Percentiles rank a stretch among this genome's conserved stretches.
Conservation (phyloP, 768 basidiomycete species). For the Phanerodontia chrysosporium region DNA sequence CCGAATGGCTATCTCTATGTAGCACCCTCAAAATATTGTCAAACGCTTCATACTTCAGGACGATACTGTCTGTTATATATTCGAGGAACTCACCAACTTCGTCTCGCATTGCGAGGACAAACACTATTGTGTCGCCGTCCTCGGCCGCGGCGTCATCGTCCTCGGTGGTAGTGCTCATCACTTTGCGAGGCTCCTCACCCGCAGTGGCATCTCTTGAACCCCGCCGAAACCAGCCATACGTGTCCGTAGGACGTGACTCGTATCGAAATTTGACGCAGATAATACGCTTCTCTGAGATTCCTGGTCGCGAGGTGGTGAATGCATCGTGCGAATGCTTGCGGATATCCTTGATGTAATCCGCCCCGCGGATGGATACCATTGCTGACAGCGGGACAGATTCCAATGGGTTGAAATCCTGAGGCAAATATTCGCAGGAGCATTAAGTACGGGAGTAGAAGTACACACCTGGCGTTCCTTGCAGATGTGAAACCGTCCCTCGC, state of each 20-base stretch:
- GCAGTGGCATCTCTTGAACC: slow-evolving; percentile 17
- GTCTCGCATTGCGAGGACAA: slow-evolving; percentile 21
- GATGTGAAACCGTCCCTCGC: slow-evolving; percentile 50
- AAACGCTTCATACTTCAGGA: neutral
- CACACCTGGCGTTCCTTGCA: slow-evolving; percentile 51
- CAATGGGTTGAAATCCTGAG: slow-evolving; percentile 29
- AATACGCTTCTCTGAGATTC: slow-evolving; percentile 6
- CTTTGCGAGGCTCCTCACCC: slow-evolving; percentile 4
- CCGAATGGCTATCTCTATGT: slow-evolving; percentile 19
- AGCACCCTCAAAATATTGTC: slow-evolving; percentile 20
- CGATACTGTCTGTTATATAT: neutral
- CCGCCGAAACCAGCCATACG: slow-evolving; percentile 17
- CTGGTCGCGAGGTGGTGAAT: neutral
- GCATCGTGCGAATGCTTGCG: neutral
- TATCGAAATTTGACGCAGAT: slow-evolving; percentile 16
- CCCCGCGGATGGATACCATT: slow-evolving; percentile 40
- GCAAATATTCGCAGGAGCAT: neutral
- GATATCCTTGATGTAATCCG: slow-evolving; percentile 33
- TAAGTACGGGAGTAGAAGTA: slow-evolving; percentile 1
- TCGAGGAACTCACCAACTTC: slow-evolving; percentile 20
- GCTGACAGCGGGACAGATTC: slow-evolving; percentile 32
- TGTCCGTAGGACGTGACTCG: neutral
- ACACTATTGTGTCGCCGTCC: slow-evolving; percentile 16
- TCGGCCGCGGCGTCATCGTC: slow-evolving; percentile 6
- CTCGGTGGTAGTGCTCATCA: neutral